Percentiles rank a stretch among this genome's conserved stretches.
These are phyloP conservation scores for Cudoniella acicularis DNA, from an alignment of 495 filamentous ascomycete genomes.

Conservation along the genomic window DNA sequence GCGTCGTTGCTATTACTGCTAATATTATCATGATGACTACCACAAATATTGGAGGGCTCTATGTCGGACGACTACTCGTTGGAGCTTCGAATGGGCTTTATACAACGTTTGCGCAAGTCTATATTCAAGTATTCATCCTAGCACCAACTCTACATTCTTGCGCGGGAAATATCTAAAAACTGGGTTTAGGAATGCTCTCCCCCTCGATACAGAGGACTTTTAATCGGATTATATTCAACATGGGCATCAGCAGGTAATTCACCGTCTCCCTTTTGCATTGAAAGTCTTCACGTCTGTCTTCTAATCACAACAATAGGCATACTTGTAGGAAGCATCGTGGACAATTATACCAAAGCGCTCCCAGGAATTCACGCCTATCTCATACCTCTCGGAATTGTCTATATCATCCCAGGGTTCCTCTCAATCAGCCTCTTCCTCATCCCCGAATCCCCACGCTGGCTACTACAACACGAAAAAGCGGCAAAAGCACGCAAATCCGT, in stretches of 20 bases:
- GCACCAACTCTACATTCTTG: no score
- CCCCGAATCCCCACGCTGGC: constrained; percentile 61
- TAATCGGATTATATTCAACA: constrained; percentile 25
- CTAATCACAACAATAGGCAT: constrained; percentile 34
- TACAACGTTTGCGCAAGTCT: constrained; percentile 59
- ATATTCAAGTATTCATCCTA: constrained; percentile 37
- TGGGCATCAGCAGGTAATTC: constrained; percentile 17
- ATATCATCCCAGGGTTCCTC: constrained; percentile 51
- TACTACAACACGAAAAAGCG: constrained; percentile 43
- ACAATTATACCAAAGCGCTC: constrained; percentile 51
- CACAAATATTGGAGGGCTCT: constrained; percentile 47
- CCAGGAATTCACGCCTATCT: constrained; percentile 46
- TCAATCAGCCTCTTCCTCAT: constrained; percentile 52
- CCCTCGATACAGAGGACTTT: constrained; percentile 14
- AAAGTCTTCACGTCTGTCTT: constrained; percentile 28
- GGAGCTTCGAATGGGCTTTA: constrained; percentile 54
- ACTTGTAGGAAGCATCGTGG: constrained; percentile 57
- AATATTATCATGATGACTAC: constrained; percentile 57
- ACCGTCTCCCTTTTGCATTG: constrained; percentile 35
- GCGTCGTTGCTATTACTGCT: constrained; percentile 42
- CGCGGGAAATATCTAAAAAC: neutral
- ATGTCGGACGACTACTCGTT: constrained; percentile 52
- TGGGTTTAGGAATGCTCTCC: constrained; percentile 28
- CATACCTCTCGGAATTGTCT: constrained; percentile 57
- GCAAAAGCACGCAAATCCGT: constrained; percentile 46